Base-by-base conservation (phyloP, 1,284 basidiomycete species). In the Microbotryomycetes sp. region DNA sequence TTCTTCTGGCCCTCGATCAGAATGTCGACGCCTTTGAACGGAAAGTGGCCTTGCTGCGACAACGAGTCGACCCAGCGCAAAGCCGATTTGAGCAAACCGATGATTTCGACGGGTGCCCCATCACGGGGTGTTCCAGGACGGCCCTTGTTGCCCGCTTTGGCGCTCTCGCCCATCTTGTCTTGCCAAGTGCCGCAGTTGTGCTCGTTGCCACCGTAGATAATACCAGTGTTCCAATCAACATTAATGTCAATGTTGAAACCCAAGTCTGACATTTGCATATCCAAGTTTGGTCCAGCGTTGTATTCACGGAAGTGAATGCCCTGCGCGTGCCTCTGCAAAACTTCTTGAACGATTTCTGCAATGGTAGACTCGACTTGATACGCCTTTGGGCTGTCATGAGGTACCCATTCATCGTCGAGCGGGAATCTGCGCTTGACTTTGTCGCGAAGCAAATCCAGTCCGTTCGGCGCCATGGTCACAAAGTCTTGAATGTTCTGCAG, bases 401-500 rank as follows among this genome's bases (percentile, higher is more conserved):
- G 74, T 3, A 97, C 89, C 89, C 91, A 97, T 21, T 85, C 87
- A 71, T 96, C 93, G 72, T 97, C 88, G 70, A 83, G 81, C 0
- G 94, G 94, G 81, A 98, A 98, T 28, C 94, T 85, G 26, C 94
- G 83, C 74, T 86, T 89, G 59, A 97, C 86, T 2, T 80, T 78
- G 72, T 94, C 91, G 2, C 83, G 80, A 46, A 98, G 82, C 59
- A 98, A 82, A 0, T 84, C 78, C 35, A 88, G 74, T 3, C 96
- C 94, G 65, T 91, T 86, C 0, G 93, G 91, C 1, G 88, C 89
- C 76, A 83, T 86, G 60, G 79, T 79, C 45, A 84, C 85, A 75
- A 97, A 97, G 76, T 97, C 92, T 73, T 97, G 94, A 60, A 97
- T 94, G 72, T 90, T 96, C 75, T 98, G 94, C 60, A 97, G 76